Evolutionary conservation across 164 flowering plant species (phyloP).

Genomic region (Liriodendron chinense): DNA sequence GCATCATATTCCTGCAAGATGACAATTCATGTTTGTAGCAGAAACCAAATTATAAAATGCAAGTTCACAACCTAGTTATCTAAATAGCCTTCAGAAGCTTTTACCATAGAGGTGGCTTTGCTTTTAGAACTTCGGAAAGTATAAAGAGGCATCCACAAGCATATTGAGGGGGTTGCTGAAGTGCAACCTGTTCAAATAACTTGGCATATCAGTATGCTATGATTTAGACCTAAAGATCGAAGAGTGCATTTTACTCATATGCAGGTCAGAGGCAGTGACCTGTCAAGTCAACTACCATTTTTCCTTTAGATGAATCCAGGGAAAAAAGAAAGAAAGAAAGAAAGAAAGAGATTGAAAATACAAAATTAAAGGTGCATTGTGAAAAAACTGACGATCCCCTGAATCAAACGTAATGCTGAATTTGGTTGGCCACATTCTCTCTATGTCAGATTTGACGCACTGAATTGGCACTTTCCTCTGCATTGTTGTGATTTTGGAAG

Average conservation of each 20-base stretch:
- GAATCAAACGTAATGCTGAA: too few species aligned
- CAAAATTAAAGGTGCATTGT: too few species aligned
- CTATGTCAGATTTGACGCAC: too few species aligned
- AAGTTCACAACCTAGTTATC: not conserved
- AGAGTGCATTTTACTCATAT: not conserved
- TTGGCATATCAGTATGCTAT: not conserved
- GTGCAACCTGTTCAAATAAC: conserved; percentile 60
- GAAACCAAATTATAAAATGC: not conserved
- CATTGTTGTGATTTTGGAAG: too few species aligned
- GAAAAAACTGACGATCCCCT: too few species aligned
- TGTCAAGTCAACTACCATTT: not conserved
- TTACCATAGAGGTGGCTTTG: conserved; percentile 90
- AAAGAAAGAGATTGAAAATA: too few species aligned
- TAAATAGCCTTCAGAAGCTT: conserved; percentile 1
- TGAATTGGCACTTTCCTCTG: too few species aligned
- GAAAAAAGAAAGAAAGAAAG: not conserved
- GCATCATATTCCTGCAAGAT: conserved; percentile 64
- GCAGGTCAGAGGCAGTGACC: not conserved
- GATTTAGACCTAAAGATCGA: not conserved
- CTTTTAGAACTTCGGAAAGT: conserved; percentile 93
- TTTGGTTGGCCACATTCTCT: too few species aligned
- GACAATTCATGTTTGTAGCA: not conserved
- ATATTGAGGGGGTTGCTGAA: conserved; percentile 95
- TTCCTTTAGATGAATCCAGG: not conserved
- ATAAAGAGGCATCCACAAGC: conserved; percentile 92